Percentiles rank a stretch among this genome's conserved stretches.
Evolutionary conservation across 2,329 filamentous ascomycete species (phyloP).

Genomic region (Atkinsonella texensis): DNA sequence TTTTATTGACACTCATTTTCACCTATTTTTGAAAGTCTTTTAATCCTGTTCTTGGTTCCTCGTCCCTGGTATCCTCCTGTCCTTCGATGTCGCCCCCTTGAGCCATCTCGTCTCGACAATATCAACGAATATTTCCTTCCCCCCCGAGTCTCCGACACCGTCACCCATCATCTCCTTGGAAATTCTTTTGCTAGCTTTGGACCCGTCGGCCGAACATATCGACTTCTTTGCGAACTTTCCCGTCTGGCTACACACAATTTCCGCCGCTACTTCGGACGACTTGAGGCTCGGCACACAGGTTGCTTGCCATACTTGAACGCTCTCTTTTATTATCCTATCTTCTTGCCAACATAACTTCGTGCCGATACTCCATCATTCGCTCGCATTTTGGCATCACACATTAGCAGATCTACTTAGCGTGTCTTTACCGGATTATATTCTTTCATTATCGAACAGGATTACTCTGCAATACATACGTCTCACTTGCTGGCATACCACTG

Average conservation of each 20-base stretch:
- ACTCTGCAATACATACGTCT: not conserved
- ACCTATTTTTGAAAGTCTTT: conserved; percentile 20
- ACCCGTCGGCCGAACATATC: conserved; percentile 7
- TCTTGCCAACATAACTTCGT: not conserved
- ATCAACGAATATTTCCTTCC: not conserved
- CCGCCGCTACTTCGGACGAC: conserved; percentile 5
- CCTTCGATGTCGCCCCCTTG: not conserved
- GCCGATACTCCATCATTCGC: not conserved
- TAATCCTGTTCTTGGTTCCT: conserved; percentile 17
- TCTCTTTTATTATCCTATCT: not conserved
- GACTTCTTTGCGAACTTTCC: not conserved
- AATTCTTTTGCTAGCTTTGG: conserved; percentile 3
- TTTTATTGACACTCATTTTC: conserved; percentile 22
- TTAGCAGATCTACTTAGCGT: not conserved
- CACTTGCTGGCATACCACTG: not conserved
- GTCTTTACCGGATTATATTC: not conserved
- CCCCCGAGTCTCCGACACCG: not conserved
- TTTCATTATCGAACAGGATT: not conserved
- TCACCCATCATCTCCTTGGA: not conserved
- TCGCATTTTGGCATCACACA: not conserved
- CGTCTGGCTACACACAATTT: conserved; percentile 1
- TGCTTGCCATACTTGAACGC: conserved; percentile 1
- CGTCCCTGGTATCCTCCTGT: conserved; percentile 7
- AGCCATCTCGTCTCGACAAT: not conserved
- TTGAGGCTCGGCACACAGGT: conserved; percentile 2